Evolutionary conservation across 305 asterid species (phyloP).

Genomic region (Fraxinus angustifolia): DNA sequence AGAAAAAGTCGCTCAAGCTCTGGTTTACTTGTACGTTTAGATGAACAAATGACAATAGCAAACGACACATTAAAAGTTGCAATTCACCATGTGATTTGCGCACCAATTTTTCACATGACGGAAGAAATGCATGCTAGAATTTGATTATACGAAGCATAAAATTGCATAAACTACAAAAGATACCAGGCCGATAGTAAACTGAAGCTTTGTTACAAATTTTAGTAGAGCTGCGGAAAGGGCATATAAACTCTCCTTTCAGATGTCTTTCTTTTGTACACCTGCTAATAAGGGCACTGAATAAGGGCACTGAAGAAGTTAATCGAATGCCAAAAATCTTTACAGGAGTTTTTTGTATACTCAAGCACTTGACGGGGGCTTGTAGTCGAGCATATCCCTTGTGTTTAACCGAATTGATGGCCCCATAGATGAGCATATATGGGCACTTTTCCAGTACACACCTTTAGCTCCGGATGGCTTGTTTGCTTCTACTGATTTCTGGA

Average conservation of each 20-base stretch:
- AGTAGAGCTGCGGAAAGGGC: neutral
- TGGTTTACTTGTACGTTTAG: neutral
- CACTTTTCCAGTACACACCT: constrained; percentile 94
- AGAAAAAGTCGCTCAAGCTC: neutral
- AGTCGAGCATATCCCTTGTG: constrained; percentile 74
- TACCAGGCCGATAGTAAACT: constrained; percentile 1
- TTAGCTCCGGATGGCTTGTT: constrained; percentile 93
- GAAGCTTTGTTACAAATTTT: neutral
- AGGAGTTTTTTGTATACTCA: constrained; percentile 21
- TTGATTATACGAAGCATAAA: neutral
- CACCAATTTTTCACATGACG: neutral
- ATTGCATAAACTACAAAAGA: constrained; percentile 4
- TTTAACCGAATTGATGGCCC: constrained; percentile 93
- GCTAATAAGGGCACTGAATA: constrained; percentile 19
- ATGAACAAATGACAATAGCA: neutral
- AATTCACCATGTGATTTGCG: neutral
- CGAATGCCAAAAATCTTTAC: constrained; percentile 41
- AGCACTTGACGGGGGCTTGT: constrained; percentile 54
- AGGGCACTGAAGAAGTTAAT: constrained; percentile 7
- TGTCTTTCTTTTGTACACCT: constrained; percentile 23
- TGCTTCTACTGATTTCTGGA: constrained; percentile 90
- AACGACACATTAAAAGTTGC: neutral
- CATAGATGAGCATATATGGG: constrained; percentile 90
- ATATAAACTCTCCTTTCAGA: neutral
- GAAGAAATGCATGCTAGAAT: neutral